Base-by-base conservation (phyloP, 805 yeast species). In the Pichia thaimueangensis region DNA sequence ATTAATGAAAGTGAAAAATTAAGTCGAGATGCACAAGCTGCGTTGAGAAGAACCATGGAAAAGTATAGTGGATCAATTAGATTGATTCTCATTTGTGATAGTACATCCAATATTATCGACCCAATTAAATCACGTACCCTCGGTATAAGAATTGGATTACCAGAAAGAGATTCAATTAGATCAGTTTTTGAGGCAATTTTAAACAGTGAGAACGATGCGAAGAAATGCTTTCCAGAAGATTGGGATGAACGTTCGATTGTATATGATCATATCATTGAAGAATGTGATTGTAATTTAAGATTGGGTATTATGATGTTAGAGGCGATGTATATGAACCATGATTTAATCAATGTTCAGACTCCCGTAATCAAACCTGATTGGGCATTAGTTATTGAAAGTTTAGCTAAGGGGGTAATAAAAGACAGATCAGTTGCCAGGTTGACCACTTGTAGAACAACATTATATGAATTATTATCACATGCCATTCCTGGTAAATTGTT, bases 111-210 rank as follows among this genome's bases (percentile, higher is more conserved):
- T 50, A 89, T 93, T 45, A 91, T 93, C 46, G 81, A 87, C 3
- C 99, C 99, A 10, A 93, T 93, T 49, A 83, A 86, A 55, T 89
- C 97, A 20, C 82, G 99, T 65, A 88, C 97, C 8, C 65, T 93
- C 41, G 69, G 91, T 45, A 74, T 93, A n/a, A 74, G 97, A 46
- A 79, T 88, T 3, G 83, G 96, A 1, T 82, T 96, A 3, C 97
- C 99, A 0, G 56, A 76, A 0, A 55, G 57, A 2, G 63, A 63
- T 0, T 95, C 87, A 32, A 74, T 82, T n/a, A 55, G 70, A 1
- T 48, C 47, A 0, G 80, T 86, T 0, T 66, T 93, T 47, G 54
- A 58, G 8, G 61, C 65, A 7, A 76, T 93, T 3, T 75, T 83
- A 3, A 53, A 56, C 9, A 73, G 70, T 42, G 96, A 91, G 61